These are phyloP conservation scores for Lavandula angustifolia DNA, from an alignment of 257 asterid genomes.

Conservation along the genomic window DNA sequence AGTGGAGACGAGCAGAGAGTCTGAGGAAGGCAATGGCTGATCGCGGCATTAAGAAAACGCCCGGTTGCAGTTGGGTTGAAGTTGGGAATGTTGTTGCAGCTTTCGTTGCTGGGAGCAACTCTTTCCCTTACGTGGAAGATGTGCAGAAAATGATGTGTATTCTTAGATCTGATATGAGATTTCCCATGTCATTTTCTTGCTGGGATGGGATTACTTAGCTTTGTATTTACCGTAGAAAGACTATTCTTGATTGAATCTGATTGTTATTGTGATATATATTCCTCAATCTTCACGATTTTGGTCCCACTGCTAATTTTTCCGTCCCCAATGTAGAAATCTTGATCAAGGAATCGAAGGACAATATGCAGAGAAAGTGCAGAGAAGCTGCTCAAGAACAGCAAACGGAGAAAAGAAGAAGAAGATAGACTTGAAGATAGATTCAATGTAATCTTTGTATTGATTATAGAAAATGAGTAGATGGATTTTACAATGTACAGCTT, in stretches of 20 bases:
- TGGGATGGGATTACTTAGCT: constrained; percentile 32
- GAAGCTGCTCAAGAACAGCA: too few species aligned
- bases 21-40: constrained; percentile 56
- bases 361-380: too few species aligned
- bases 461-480: too few species aligned
- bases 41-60: constrained; percentile 56
- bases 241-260: neutral
- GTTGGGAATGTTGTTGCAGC: constrained; percentile 45
- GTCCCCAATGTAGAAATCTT: too few species aligned
- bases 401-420: too few species aligned
- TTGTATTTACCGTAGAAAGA: neutral
- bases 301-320: too few species aligned
- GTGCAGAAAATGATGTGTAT: constrained; percentile 36
- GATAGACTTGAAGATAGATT: too few species aligned
- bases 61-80: constrained; percentile 76
- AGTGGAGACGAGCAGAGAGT: constrained; percentile 66
- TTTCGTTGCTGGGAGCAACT: constrained; percentile 58
- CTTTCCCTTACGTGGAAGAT: constrained; percentile 34
- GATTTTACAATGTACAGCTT: too few species aligned
- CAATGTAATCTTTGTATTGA: too few species aligned
- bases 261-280: too few species aligned
- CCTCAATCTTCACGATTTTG: too few species aligned
- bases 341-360: too few species aligned
- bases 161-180: constrained; percentile 55
- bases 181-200: constrained; percentile 33